Evolutionary conservation across 192 early-diverging fungal genomes (phyloP).

Genomic region (Coemansia umbellata): DNA sequence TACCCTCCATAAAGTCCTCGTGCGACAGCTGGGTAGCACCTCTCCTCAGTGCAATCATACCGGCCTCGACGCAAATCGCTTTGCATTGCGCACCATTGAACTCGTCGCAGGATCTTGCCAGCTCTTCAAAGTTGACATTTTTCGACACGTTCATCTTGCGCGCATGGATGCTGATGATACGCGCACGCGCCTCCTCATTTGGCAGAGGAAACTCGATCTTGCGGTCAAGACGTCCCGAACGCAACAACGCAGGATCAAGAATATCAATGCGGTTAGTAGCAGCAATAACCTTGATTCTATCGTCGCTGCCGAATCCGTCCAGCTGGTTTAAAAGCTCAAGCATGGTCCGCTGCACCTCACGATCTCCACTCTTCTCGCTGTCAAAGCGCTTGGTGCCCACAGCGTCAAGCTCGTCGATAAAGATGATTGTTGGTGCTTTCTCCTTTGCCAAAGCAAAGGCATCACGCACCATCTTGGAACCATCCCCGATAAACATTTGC

Average conservation of each 20-base stretch:
- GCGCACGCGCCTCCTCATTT: slow-evolving; percentile 91
- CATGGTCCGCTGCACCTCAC: slow-evolving; percentile 99
- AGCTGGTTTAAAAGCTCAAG: slow-evolving; percentile 97
- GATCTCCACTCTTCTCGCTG: slow-evolving; percentile 95
- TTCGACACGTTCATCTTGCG: slow-evolving; percentile 96
- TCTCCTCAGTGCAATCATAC: slow-evolving; percentile 95
- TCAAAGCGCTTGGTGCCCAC: slow-evolving; percentile 99
- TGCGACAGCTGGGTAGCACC: slow-evolving; percentile 84
- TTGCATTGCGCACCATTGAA: slow-evolving; percentile 99
- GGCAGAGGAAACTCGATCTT: slow-evolving; percentile 92
- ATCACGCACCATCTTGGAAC: slow-evolving; percentile 94
- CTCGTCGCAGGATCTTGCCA: slow-evolving; percentile 93
- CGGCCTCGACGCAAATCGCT: slow-evolving; percentile 96
- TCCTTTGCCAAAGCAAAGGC: slow-evolving; percentile 97
- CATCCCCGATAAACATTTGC: slow-evolving; percentile 99
- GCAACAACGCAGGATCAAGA: slow-evolving; percentile 82
- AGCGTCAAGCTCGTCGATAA: slow-evolving; percentile 98
- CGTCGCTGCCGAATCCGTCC: slow-evolving; percentile 94
- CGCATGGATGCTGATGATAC: slow-evolving; percentile 96
- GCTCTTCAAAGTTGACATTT: slow-evolving; percentile 95
- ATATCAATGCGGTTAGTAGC: slow-evolving; percentile 97
- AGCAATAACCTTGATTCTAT: slow-evolving; percentile 98
- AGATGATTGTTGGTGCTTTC: slow-evolving; percentile 97
- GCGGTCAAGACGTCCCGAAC: slow-evolving; percentile 84
- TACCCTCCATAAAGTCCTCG: slow-evolving; percentile 98